These are phyloP conservation scores for Musa beccarii DNA, from an alignment of 176 grass and related monocot species.

Conservation along the genomic window DNA sequence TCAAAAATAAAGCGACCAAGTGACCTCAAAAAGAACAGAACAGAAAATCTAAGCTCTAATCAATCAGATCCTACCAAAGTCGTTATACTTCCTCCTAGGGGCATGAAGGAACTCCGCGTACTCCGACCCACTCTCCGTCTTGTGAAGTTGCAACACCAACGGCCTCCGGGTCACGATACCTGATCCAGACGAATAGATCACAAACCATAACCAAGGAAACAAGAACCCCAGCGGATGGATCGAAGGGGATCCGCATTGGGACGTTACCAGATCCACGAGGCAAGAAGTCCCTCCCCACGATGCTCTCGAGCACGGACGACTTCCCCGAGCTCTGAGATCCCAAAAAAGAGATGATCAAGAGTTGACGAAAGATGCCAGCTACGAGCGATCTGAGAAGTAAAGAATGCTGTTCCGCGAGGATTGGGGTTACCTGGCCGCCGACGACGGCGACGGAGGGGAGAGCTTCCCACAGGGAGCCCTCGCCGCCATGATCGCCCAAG, in stretches of 20 bases:
- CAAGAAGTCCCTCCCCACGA: constrained; percentile 98
- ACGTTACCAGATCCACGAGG: constrained; percentile 99
- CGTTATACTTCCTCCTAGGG: constrained; percentile 60
- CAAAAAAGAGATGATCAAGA: constrained; percentile 15
- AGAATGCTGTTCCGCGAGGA: too few relatives aligned
- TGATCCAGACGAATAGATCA: constrained; percentile 28
- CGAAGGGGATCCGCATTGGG: background rate
- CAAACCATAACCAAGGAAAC: constrained; percentile 5
- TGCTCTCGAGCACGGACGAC: constrained; percentile 97
- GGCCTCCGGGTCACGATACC: constrained; percentile 97
- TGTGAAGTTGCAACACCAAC: constrained; percentile 93
- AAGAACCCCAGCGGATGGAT: constrained; percentile 13
- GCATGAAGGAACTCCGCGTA: constrained; percentile 92
- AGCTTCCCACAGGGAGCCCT: constrained; percentile 84
- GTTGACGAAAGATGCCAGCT: background rate
- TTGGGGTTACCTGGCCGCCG: constrained; percentile 75
- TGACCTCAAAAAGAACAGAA: background rate
- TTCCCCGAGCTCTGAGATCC: constrained; percentile 83
- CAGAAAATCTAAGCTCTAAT: background rate
- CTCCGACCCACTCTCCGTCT: constrained; percentile 68
- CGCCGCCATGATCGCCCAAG: constrained; percentile 80
- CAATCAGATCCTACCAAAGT: constrained; percentile 51
- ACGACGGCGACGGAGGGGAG: constrained; percentile 98
- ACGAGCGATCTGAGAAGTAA: constrained; percentile 24
- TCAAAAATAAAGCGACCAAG: background rate